Base-by-base conservation (phyloP, 202 grass and related monocot genomes). In the Brachypodium distachyon region DNA sequence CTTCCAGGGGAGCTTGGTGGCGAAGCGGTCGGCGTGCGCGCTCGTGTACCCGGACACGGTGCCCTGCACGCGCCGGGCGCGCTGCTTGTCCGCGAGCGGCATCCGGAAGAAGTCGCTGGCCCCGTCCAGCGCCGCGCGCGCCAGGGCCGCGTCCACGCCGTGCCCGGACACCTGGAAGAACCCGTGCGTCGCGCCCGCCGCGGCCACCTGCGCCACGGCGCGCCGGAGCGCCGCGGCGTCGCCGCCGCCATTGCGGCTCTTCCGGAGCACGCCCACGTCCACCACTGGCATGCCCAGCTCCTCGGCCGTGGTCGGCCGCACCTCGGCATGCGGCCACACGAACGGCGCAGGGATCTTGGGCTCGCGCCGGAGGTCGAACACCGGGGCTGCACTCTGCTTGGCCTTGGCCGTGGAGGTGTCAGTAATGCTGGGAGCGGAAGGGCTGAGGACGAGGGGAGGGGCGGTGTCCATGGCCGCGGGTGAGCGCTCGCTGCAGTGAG, bases 81-180 rank as follows among this genome's bases (percentile, higher is more conserved):
- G 84, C 61, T 89, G 76, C 76, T 91, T 97, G 28, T 80, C 78
- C 7, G 41, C 70, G 47, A 93, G 71, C 54, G 94, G 88, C 12
- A 97, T 78, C 36, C 29, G 52, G 70, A 94, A 97, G 91, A 97
- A 97, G 37, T 78, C 65, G 70, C 42, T 73, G 70, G 86, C 83
- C 81, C 88, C 68, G 34, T 83, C 77, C 7, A 97, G 84, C 10
- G 94, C 88, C 7, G 72, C 81, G 12, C 44, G 70, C 0, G 67
- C 71, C 37, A 97, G 88, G 3, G 33, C 48, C 0, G 66, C 68
- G 82, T 80, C 86, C 18, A 97, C 88, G 13, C 94, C 91, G 70
- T 94, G 94, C 12, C 78, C 75, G 29, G 60, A 77, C 27, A 97
- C 90, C 70, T 93, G 94, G 91, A 97, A 97, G 86, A 97, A 97